These are phyloP conservation scores for Thielaviopsis euricoi DNA, from an alignment of 2,329 filamentous ascomycete genomes.

Conservation along the genomic window DNA sequence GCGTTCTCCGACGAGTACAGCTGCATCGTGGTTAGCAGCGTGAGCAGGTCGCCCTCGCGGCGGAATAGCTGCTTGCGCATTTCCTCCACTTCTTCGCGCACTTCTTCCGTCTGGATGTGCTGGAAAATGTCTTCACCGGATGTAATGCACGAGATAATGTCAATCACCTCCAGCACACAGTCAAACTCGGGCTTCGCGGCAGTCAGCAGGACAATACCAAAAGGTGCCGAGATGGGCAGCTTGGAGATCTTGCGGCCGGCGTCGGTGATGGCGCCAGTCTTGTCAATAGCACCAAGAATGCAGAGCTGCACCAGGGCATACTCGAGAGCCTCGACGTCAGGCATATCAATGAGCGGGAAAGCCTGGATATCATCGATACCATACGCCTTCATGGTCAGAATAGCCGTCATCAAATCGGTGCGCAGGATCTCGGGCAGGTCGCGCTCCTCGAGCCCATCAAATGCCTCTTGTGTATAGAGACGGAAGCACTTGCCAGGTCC, in stretches of 20 bases:
- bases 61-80: slow-evolving; percentile 40
- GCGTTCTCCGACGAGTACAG: slow-evolving; percentile 40
- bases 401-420: slow-evolving; percentile 70
- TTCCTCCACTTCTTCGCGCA: slow-evolving; percentile 34
- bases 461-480: slow-evolving; percentile 70
- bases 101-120: slow-evolving; percentile 41
- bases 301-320: slow-evolving; percentile 70
- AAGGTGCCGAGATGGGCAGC: slow-evolving; percentile 65
- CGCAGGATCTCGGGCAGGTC: slow-evolving; percentile 81
- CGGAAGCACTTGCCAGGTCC: slow-evolving; percentile 78
- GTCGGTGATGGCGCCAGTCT: slow-evolving; percentile 55
- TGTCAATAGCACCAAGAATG: slow-evolving; percentile 58
- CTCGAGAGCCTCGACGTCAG: slow-evolving; percentile 60
- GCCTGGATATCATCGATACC: slow-evolving; percentile 65
- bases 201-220: slow-evolving; percentile 70
- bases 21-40: slow-evolving; percentile 46
- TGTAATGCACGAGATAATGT: slow-evolving; percentile 55
- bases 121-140: slow-evolving; percentile 47
- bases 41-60: slow-evolving; percentile 48
- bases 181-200: slow-evolving; percentile 53
- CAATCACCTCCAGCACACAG: slow-evolving; percentile 69
- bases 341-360: slow-evolving; percentile 76
- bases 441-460: slow-evolving; percentile 49
- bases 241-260: slow-evolving; percentile 62
- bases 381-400: slow-evolving; percentile 85